phyloP scores from a whole-genome alignment of 169 alveolate genomes.

The Eimeria sp. region DNA sequence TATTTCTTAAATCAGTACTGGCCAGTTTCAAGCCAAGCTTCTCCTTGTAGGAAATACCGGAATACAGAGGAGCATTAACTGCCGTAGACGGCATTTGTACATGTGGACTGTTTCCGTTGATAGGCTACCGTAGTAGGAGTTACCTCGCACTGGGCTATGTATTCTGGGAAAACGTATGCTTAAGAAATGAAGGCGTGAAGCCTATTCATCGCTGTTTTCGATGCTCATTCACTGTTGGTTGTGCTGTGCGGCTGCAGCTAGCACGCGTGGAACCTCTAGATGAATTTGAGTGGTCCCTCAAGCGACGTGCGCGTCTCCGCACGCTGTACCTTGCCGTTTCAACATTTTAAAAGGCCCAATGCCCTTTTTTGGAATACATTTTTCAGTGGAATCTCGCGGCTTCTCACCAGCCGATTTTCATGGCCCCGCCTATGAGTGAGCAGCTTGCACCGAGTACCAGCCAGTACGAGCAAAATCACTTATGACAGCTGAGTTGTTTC shows the following conservation, averaged over 20 bases:
- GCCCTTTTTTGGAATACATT: neutral
- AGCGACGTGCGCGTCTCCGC: neutral
- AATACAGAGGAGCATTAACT: neutral
- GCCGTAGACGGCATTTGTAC: neutral
- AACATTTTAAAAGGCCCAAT: neutral
- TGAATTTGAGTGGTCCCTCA: neutral
- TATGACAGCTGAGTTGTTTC: neutral
- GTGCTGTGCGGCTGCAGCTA: neutral
- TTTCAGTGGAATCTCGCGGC: neutral
- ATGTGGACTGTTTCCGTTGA: neutral
- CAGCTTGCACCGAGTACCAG: constrained; percentile 1
- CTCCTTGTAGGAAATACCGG: neutral
- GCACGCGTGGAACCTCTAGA: neutral
- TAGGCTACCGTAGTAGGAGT: neutral
- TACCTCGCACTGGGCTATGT: neutral
- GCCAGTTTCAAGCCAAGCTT: neutral
- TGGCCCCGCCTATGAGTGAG: neutral
- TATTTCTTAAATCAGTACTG: no score
- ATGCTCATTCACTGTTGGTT: neutral
- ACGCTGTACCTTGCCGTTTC: neutral
- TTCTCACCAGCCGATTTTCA: neutral
- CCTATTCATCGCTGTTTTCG: neutral
- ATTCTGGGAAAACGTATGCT: neutral
- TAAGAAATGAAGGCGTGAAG: neutral
- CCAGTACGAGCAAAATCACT: neutral